Conservation (phyloP, 2,329 filamentous ascomycete genomes). For the Diaporthe eres region DNA sequence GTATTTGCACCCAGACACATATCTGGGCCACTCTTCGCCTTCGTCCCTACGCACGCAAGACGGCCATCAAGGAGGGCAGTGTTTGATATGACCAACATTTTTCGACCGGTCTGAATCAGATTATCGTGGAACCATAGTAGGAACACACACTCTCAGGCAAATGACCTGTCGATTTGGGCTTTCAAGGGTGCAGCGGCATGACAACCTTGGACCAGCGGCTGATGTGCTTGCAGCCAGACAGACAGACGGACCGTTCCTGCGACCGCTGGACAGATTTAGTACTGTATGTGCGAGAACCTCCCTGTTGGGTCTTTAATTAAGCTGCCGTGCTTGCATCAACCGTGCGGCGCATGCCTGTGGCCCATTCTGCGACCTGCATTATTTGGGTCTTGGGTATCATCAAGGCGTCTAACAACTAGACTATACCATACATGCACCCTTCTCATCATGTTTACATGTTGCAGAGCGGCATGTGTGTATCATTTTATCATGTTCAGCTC, state of each 20-base stretch:
- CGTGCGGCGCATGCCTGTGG: conserved; percentile 31
- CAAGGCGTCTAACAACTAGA: background rate
- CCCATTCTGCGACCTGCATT: conserved; percentile 31
- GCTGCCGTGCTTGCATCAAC: conserved; percentile 22
- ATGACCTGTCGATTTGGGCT: background rate
- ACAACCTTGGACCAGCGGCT: background rate
- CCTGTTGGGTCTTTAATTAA: background rate
- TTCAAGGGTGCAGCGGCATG: background rate
- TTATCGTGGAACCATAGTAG: background rate
- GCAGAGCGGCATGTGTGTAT: background rate
- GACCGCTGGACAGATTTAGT: conserved; percentile 16
- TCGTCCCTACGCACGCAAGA: background rate
- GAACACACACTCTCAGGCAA: background rate
- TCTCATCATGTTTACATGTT: background rate
- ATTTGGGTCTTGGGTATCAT: background rate
- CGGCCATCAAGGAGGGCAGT: background rate
- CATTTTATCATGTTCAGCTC: background rate
- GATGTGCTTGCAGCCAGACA: conserved; percentile 11
- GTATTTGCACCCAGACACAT: background rate
- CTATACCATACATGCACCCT: background rate
- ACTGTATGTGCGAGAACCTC: background rate
- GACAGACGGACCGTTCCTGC: conserved; percentile 22
- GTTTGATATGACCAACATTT: background rate
- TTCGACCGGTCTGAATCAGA: background rate
- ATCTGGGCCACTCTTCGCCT: background rate